Conservation (phyloP, 2,329 filamentous ascomycete genomes). For the Aspergillus tamarii region DNA sequence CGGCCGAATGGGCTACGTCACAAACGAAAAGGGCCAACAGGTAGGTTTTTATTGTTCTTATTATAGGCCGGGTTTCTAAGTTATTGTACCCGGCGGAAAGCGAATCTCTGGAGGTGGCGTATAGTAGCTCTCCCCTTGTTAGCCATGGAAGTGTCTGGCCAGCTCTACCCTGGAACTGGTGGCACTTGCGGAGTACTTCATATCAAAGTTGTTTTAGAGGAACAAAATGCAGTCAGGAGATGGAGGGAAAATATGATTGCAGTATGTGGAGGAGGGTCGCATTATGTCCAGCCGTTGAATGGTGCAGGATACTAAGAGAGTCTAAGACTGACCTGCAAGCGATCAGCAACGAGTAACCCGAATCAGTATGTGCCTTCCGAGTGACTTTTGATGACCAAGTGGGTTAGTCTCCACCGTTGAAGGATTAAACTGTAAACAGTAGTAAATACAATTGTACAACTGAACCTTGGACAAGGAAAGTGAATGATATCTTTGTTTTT, state of each 20-base stretch:
- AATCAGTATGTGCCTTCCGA: not conserved
- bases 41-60: not conserved
- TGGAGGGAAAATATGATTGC: not conserved
- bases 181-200: not conserved
- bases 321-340: not conserved
- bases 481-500: not conserved
- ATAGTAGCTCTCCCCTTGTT: not conserved
- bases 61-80: not conserved
- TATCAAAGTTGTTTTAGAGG: not conserved
- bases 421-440: not conserved
- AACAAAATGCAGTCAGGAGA: not conserved
- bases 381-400: not conserved
- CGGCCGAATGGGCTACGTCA: not conserved
- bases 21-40: not conserved
- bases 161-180: not conserved
- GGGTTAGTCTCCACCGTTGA: constrained; percentile 1
- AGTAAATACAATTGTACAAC: not conserved
- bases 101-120: constrained; percentile 3
- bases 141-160: constrained; percentile 1
- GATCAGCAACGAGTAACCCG: not conserved
- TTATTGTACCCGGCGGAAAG: constrained; percentile 3
- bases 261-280: not conserved
- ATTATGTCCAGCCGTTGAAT: not conserved
- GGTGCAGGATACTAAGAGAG: not conserved
- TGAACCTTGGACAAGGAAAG: not conserved